Evolutionary conservation across 2,329 filamentous ascomycete species (phyloP).

Genomic region (Paraphoma chrysanthemicola): DNA sequence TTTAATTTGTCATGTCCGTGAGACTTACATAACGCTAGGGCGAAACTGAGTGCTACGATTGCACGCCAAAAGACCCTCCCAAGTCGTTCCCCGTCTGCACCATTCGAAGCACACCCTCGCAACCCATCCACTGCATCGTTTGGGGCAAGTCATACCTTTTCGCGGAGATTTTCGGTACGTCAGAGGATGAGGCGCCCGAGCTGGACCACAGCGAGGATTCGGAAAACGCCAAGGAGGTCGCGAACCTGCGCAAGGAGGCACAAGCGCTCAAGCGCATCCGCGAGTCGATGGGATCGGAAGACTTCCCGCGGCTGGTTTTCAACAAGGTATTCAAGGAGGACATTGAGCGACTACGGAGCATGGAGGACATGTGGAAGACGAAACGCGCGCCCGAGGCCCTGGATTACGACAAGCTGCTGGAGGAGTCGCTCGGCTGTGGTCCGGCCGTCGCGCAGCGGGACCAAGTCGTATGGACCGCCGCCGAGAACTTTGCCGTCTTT

Average conservation of each 20-base stretch:
- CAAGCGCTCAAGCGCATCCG: conserved; percentile 84
- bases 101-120: conserved; percentile 92
- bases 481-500: conserved; percentile 87
- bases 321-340: conserved; percentile 92
- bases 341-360: conserved; percentile 79
- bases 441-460: conserved; percentile 67
- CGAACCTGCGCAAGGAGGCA: conserved; percentile 83
- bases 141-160: conserved; percentile 98
- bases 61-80: conserved; percentile 84
- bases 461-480: conserved; percentile 79
- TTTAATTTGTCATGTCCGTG: no score
- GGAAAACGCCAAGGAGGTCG: conserved; percentile 88
- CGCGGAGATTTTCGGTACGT: conserved; percentile 90
- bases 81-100: conserved; percentile 97
- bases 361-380: conserved; percentile 97
- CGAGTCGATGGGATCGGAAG: conserved; percentile 76
- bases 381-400: conserved; percentile 77
- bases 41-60: conserved; percentile 94
- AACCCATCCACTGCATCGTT: conserved; percentile 98
- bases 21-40: conserved; percentile 55
- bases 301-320: conserved; percentile 83
- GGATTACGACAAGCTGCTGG: conserved; percentile 68
- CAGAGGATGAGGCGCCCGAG: conserved; percentile 81
- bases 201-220: conserved; percentile 81
- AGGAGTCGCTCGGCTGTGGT: conserved; percentile 60